Base-by-base conservation (phyloP, 805 yeast species). In the Candida ponderosae region DNA sequence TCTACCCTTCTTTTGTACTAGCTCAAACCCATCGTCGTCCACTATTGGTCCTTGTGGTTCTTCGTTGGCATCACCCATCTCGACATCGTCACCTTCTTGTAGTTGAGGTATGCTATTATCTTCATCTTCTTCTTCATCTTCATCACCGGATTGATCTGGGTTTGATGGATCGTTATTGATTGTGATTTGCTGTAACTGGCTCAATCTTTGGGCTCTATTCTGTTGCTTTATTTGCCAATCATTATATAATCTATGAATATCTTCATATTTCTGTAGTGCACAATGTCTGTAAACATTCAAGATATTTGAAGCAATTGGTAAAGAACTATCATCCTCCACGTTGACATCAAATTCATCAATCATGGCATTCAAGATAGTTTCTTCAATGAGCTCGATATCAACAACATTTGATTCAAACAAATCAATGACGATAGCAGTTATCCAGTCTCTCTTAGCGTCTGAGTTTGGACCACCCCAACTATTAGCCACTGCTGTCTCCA, bases 381-480 rank as follows among this genome's bases (percentile, higher is more conserved):
- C 95, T 60, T 93, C 97, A 20, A 93, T 74, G 44, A 82, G 73
- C 29, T 76, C 79, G 4, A 83, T 66, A 49, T 88, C 97, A 5
- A 90, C 84, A 5, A 74, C 69, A 35, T 66, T 72, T 33, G 72
- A 79, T 32, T 59, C 67, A 53, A 90, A 93, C 37, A 88, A 66
- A 27, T 87, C 97, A 21, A 88, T 73, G 3, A 90, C 75, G 13
- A 85, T 64, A 5, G 86, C 94, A 5, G 85, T 76, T 45, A 90
- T 72, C 98, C 98, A 93, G 57, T 93, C 98, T 53, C 99, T 72
- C 59, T 93, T 93, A 29, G 85, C 97, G 1, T 72, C 76, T 13
- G 95, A 81, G 27, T 85, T 83, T 13, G 96, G 79, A 1, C 98
- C 99, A 41, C 98, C 99, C 97, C 98, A 93, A 23, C 70, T 66